Percentiles rank a stretch among this genome's conserved stretches.
Evolutionary conservation across 176 grass and related monocot species (phyloP).

Genomic region (Oryza glumipatula): DNA sequence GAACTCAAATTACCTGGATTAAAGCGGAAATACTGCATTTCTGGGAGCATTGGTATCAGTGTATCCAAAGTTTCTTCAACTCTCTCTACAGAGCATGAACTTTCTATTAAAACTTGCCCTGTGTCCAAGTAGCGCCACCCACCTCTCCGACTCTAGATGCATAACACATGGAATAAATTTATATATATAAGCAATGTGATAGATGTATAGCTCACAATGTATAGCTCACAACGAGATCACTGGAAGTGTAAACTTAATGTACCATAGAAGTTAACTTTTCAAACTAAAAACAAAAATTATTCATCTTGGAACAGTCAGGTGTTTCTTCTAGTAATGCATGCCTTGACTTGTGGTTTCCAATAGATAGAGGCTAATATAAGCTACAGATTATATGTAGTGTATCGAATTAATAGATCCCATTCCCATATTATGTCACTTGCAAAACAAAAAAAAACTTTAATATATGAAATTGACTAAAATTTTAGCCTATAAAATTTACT

Average conservation of each 20-base stretch:
- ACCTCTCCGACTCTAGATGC: conserved; percentile 82
- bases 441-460: neutral
- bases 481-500: conserved; percentile 17
- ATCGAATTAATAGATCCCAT: neutral
- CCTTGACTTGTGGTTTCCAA: conserved; percentile 2
- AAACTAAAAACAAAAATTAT: conserved; percentile 20
- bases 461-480: conserved; percentile 19
- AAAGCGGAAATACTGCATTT: conserved; percentile 98
- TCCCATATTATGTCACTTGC: neutral
- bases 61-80: conserved; percentile 95
- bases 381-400: neutral
- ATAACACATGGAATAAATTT: conserved; percentile 45
- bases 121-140: conserved; percentile 99
- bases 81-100: conserved; percentile 92
- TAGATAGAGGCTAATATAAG: neutral
- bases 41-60: conserved; percentile 93
- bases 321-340: conserved; percentile 19
- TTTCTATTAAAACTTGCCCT: conserved; percentile 98
- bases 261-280: conserved; percentile 14
- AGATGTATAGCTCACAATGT: conserved; percentile 40
- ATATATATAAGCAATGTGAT: conserved; percentile 34
- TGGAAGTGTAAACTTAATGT: neutral
- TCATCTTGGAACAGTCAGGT: conserved; percentile 35
- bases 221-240: conserved; percentile 36
- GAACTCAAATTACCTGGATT: conserved; percentile 75